Conservation (phyloP, 148 eudicot species). For the Polygonum aviculare region DNA sequence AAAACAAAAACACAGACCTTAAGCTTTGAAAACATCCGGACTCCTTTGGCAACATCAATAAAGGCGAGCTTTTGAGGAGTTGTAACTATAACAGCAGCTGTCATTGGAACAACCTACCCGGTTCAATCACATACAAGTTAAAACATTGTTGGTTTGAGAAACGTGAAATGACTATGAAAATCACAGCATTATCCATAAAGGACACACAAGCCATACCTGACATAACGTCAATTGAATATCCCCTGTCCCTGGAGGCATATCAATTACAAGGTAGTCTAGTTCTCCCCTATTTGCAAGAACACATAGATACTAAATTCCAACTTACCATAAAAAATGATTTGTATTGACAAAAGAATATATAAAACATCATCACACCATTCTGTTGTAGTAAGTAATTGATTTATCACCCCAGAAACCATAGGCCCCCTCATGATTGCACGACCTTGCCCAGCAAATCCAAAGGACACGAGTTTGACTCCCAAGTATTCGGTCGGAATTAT, state of each 20-base stretch:
- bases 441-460: slow-evolving; percentile 99
- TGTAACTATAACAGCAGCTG: slow-evolving; percentile 98
- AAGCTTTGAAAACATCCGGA: slow-evolving; percentile 98
- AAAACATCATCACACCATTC: slow-evolving; percentile 57
- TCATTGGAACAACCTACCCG: slow-evolving; percentile 85
- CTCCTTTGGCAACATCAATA: slow-evolving; percentile 98
- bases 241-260: slow-evolving; percentile 99
- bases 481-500: slow-evolving; percentile 93
- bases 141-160: neutral
- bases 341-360: neutral
- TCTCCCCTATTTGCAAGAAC: slow-evolving; percentile 65
- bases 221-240: slow-evolving; percentile 96
- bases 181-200: neutral
- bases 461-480: slow-evolving; percentile 92
- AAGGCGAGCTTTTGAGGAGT: slow-evolving; percentile 98
- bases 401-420: slow-evolving; percentile 97
- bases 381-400: slow-evolving; percentile 87
- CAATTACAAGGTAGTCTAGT: slow-evolving; percentile 91
- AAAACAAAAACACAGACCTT: slow-evolving; percentile 37
- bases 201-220: slow-evolving; percentile 43
- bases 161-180: neutral
- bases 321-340: neutral
- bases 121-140: slow-evolving; percentile 7
- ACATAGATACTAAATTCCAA: neutral
- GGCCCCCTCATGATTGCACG: slow-evolving; percentile 99